Evolutionary conservation across 2,329 filamentous ascomycete genomes (phyloP), one percentile per base, ranked within the genome.

Genomic region (Xylariaceae sp.): DNA sequence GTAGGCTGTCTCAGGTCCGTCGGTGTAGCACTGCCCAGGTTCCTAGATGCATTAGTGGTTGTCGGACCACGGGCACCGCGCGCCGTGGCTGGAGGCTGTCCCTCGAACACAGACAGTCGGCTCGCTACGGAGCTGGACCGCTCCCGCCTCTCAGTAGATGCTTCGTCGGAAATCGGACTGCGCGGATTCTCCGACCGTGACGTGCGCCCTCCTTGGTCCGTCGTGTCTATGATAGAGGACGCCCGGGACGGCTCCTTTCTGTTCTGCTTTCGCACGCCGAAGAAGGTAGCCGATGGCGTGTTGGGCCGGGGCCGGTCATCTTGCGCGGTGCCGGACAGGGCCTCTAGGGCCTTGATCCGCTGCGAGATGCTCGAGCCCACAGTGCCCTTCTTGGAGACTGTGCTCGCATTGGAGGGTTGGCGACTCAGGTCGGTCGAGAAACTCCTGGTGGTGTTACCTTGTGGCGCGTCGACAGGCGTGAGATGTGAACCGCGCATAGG

Each of bases 331-430:
- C 78, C 72, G 56, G 85, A 79, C 61, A 94, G 79, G 70, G 90
- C 91, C 68, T 96, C 89, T 51, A 99, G 76, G 5, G 91, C 91
- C 71, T 96, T 95, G 70, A 97, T 97, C 42, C 94, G 86, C 69
- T 92, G 89, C 2, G 92, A 95, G 57, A 99, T 96, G 62, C 89
- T 91, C 6, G 88, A 91, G 6, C 90, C 91, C 29, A 97, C 81
- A 65, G 89, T 94, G 61, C 86, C 79, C 69, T 91, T 95, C 68
- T 88, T 90, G 3, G 81, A 76, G 46, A 79, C 74, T 48, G 86
- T 67, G 50, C 79, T 78, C 11, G 80, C 68, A 11, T 71, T 71
- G 44, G 67, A 70, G 32, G 75, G 71, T 62, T 82, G 80, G 59
- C 79, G 81, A 6, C 74, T 74, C 47, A 80, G 73, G 56, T 75